Conservation (phyloP, 345 rosid species). For the Corymbia maculata region DNA sequence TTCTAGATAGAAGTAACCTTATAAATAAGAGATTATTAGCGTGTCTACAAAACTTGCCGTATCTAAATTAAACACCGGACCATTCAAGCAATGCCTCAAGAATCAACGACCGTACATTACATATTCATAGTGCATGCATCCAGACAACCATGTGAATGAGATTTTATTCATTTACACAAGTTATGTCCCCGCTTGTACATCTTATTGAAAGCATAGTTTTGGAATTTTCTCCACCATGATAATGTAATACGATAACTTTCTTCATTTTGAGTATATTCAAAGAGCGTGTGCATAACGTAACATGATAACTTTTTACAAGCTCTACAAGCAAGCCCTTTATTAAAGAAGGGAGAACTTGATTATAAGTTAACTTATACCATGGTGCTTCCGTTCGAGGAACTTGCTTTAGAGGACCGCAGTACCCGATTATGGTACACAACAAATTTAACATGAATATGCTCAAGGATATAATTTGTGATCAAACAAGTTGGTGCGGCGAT, state of each 20-base stretch:
- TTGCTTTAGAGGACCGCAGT: neutral
- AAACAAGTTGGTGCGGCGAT: neutral
- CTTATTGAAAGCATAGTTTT: neutral
- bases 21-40: neutral
- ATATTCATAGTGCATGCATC: neutral
- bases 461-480: neutral
- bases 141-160: neutral
- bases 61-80: neutral
- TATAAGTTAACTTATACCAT: neutral
- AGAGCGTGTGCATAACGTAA: neutral
- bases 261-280: neutral
- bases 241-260: neutral
- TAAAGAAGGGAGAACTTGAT: neutral
- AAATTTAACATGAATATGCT: neutral
- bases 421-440: neutral
- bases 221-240: neutral
- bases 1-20: neutral
- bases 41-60: neutral
- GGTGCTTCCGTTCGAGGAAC: neutral
- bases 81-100: neutral
- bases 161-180: neutral
- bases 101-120: neutral
- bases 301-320: neutral
- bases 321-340: neutral
- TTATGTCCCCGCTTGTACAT: neutral